Evolutionary conservation across 2,329 filamentous ascomycete genomes (phyloP).

Genomic region (Aspergillus arachidicola): DNA sequence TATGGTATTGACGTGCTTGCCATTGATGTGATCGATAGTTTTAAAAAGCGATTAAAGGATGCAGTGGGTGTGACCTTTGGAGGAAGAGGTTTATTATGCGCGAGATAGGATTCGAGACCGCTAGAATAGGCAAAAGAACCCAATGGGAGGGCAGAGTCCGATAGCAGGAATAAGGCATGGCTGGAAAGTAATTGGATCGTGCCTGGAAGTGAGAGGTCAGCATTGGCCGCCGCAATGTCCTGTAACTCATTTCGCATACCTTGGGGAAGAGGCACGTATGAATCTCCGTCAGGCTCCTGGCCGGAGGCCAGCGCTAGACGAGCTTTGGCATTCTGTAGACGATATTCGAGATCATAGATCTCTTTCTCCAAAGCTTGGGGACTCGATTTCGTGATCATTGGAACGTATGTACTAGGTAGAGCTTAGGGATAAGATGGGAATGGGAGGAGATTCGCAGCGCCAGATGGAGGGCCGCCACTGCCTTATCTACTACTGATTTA

Average conservation of each 20-base stretch:
- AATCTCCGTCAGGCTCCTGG: constrained; percentile 5
- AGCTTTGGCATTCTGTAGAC: constrained; percentile 49
- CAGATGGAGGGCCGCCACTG: neutral
- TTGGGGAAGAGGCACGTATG: constrained; percentile 12
- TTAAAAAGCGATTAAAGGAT: constrained; percentile 59
- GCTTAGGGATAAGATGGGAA: neutral
- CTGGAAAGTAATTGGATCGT: constrained; percentile 29
- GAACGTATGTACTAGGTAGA: constrained; percentile 2
- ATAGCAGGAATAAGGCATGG: constrained; percentile 62
- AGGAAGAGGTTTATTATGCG: constrained; percentile 53
- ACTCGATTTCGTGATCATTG: constrained; percentile 26
- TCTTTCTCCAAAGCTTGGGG: constrained; percentile 35
- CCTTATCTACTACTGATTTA: constrained; percentile 14
- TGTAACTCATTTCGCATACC: constrained; percentile 5
- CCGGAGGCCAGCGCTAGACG: constrained; percentile 36
- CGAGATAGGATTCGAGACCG: constrained; percentile 66
- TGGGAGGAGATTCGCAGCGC: neutral
- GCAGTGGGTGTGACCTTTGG: constrained; percentile 32
- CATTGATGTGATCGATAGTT: constrained; percentile 59
- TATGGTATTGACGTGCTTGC: constrained; percentile 63
- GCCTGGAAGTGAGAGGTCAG: constrained; percentile 1
- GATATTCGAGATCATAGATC: constrained; percentile 52
- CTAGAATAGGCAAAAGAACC: constrained; percentile 68
- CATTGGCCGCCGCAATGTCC: neutral
- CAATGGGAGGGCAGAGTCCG: constrained; percentile 65